phyloP scores from a whole-genome alignment of 805 yeast species.

The Nakazawaea sp. region DNA sequence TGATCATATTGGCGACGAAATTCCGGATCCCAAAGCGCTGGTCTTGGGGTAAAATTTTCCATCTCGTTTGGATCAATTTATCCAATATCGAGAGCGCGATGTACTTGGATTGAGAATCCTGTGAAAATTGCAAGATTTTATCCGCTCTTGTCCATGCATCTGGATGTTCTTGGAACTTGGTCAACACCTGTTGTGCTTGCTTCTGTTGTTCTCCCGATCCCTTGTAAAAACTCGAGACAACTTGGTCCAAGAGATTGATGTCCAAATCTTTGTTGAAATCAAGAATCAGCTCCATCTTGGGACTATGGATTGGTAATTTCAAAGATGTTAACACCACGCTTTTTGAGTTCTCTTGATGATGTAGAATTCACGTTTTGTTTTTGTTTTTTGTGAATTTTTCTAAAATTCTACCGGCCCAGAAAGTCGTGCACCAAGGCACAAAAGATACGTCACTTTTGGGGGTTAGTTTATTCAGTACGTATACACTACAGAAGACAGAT shows the following conservation, averaged over 20 bases:
- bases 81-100: slow-evolving; percentile 88
- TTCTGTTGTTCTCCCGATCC: slow-evolving; percentile 73
- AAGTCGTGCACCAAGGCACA: too few species aligned
- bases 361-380: too few species aligned
- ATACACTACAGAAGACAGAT: slow-evolving; percentile 8
- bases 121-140: slow-evolving; percentile 71
- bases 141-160: slow-evolving; percentile 96
- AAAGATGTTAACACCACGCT: too few species aligned
- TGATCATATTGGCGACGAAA: slow-evolving; percentile 89
- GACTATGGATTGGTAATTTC: not conserved
- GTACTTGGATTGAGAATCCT: slow-evolving; percentile 83
- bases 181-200: slow-evolving; percentile 63
- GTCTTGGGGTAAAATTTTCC: slow-evolving; percentile 87
- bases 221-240: slow-evolving; percentile 77
- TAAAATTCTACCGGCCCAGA: too few species aligned
- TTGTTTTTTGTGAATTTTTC: too few species aligned
- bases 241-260: slow-evolving; percentile 68
- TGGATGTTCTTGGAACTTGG: slow-evolving; percentile 86
- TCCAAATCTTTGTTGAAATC: slow-evolving; percentile 85
- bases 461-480: too few species aligned
- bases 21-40: slow-evolving; percentile 92
- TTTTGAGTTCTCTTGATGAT: too few species aligned
- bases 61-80: slow-evolving; percentile 81
- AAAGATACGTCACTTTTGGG: too few species aligned
- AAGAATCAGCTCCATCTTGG: slow-evolving; percentile 73